These are phyloP conservation scores for Xylaria grammica DNA, from an alignment of 495 filamentous ascomycete genomes.

Conservation along the genomic window DNA sequence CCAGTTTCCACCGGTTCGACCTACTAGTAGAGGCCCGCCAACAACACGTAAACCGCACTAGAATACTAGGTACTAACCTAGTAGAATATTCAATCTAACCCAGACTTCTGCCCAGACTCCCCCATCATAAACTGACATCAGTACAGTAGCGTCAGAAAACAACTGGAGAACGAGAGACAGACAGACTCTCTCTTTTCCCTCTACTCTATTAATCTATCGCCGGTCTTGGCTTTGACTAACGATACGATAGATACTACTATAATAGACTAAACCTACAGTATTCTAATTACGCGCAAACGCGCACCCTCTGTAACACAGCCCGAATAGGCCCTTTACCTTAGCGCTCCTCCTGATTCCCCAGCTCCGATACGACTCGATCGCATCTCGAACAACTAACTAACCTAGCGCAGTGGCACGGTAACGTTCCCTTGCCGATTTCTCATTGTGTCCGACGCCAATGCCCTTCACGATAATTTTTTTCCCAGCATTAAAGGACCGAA, in stretches of 20 bases:
- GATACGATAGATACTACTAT: too few species aligned
- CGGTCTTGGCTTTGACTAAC: too few species aligned
- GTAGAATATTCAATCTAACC: too few species aligned
- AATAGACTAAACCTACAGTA: not conserved
- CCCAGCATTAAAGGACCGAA: slow-evolving; percentile 11
- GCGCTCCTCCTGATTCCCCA: not conserved
- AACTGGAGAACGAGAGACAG: too few species aligned
- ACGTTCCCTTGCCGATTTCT: not conserved
- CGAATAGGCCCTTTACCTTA: not conserved
- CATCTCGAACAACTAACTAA: not conserved
- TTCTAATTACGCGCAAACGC: not conserved
- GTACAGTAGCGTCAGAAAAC: too few species aligned
- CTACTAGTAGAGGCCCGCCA: too few species aligned
- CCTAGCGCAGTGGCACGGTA: not conserved
- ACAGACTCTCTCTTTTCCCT: too few species aligned
- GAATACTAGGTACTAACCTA: too few species aligned
- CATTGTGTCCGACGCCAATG: not conserved
- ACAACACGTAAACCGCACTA: too few species aligned
- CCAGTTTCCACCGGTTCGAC: not conserved
- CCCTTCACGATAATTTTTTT: not conserved
- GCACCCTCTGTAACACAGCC: not conserved
- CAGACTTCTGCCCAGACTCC: too few species aligned
- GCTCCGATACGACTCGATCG: not conserved
- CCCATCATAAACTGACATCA: too few species aligned
- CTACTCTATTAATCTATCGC: too few species aligned